These are phyloP conservation scores for Aspergillus kassunensis DNA, from an alignment of 495 filamentous ascomycete species.

Conservation along the genomic window DNA sequence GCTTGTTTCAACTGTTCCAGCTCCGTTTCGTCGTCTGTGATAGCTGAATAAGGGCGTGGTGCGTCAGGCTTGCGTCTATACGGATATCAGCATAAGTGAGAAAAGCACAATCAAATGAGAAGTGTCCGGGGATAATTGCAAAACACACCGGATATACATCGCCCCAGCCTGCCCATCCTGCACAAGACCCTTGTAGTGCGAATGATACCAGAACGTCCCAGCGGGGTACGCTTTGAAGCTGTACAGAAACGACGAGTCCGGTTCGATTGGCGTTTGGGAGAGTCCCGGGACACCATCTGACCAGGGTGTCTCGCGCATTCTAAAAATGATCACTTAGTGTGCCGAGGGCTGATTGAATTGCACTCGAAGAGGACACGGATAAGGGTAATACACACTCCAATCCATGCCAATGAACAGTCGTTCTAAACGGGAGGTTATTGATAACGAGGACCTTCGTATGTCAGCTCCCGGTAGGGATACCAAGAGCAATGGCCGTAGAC, in stretches of 20 bases:
- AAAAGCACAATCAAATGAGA: not conserved
- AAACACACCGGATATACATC: constrained; percentile 28
- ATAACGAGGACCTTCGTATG: constrained; percentile 27
- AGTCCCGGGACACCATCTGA: constrained; percentile 51
- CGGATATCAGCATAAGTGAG: not conserved
- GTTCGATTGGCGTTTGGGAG: constrained; percentile 40
- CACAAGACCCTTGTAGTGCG: constrained; percentile 44
- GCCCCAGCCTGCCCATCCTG: constrained; percentile 52
- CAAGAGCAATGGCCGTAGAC: too few relatives aligned
- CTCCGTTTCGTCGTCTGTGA: constrained; percentile 29
- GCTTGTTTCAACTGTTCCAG: constrained; percentile 40
- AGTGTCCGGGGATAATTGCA: not conserved
- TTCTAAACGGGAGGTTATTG: constrained; percentile 48
- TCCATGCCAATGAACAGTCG: constrained; percentile 49
- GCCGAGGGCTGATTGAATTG: too few relatives aligned
- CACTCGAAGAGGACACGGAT: not conserved
- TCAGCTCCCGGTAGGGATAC: not conserved
- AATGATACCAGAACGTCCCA: constrained; percentile 52
- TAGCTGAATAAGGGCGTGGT: constrained; percentile 35
- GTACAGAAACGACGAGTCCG: constrained; percentile 42
- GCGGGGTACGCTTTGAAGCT: constrained; percentile 45
- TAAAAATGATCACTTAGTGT: too few relatives aligned
- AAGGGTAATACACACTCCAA: constrained; percentile 12
- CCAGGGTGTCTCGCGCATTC: constrained; percentile 34
- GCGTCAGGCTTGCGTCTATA: constrained; percentile 31